Evolutionary conservation across 2,329 filamentous ascomycete species (phyloP).

Genomic region (Venturia aucupariae): DNA sequence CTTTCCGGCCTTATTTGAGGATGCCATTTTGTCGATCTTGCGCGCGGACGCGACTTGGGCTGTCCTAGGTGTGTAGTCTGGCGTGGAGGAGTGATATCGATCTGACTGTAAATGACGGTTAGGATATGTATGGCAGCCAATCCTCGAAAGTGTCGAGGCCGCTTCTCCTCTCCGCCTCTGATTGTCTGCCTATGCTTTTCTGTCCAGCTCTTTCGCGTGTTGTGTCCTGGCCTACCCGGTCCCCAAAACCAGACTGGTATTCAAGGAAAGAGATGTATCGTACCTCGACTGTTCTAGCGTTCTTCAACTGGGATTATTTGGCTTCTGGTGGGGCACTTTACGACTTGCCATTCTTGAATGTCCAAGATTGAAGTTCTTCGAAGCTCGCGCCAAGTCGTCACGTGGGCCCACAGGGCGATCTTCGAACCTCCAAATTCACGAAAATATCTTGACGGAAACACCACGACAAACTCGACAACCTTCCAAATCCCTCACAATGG

Average conservation of each 20-base stretch:
- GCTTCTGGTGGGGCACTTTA: background rate
- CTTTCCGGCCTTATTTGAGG: constrained; percentile 87
- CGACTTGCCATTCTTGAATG: background rate
- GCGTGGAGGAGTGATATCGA: background rate
- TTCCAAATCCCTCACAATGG: constrained; percentile 31
- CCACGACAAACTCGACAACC: constrained; percentile 8
- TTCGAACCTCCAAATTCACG: constrained; percentile 16
- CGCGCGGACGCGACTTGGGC: constrained; percentile 32
- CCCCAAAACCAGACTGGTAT: background rate
- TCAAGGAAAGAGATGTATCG: background rate
- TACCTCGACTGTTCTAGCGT: background rate
- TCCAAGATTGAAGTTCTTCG: background rate
- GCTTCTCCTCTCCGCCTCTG: background rate
- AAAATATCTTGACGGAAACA: constrained; percentile 15
- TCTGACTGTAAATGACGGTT: background rate
- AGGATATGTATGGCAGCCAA: background rate
- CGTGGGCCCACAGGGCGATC: background rate
- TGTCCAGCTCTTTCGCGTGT: background rate
- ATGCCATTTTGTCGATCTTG: constrained; percentile 32
- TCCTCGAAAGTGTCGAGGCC: background rate
- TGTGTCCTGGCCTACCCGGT: background rate
- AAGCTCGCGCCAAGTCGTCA: background rate
- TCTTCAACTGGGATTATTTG: background rate
- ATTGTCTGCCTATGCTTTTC: background rate
- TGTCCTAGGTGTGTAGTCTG: background rate